A percentile compares a stretch with the other conserved stretches of the same genome.
These are phyloP conservation scores for Rhodotorula paludigena DNA, from an alignment of 768 basidiomycete genomes.

Conservation along the genomic window DNA sequence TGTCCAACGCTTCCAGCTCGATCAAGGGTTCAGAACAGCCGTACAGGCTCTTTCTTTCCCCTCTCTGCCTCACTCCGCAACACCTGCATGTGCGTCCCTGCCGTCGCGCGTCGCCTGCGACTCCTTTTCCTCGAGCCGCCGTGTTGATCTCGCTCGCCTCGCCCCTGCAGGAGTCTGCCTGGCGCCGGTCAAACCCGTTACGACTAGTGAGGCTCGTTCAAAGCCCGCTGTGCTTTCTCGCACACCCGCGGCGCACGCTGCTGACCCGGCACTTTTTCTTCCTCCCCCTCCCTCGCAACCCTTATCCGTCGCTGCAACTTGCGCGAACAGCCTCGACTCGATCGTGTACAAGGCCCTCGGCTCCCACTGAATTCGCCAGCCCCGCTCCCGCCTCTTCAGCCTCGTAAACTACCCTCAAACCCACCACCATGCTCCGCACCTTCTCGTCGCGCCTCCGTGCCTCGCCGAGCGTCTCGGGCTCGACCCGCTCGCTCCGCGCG, in stretches of 20 bases:
- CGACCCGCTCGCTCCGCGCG: conserved; percentile 14
- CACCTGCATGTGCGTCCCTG: background rate
- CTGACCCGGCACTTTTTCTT: background rate
- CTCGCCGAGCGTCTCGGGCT: conserved; percentile 3
- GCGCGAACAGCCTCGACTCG: conserved; percentile 13
- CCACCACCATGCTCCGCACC: conserved; percentile 36
- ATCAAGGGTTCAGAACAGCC: too few relatives aligned
- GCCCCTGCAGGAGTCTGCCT: too few relatives aligned
- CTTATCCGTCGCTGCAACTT: background rate
- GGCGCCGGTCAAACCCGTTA: conserved; percentile 1
- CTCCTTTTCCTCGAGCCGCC: background rate
- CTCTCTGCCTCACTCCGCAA: background rate
- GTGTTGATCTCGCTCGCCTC: too few relatives aligned
- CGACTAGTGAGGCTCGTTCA: background rate
- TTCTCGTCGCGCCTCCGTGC: conserved; percentile 29
- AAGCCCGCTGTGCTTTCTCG: too few relatives aligned
- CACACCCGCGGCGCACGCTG: background rate
- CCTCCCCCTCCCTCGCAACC: background rate
- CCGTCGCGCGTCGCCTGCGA: background rate
- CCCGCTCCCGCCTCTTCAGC: background rate
- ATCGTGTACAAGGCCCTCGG: conserved; percentile 32
- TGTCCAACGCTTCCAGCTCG: background rate
- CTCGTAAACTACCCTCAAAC: background rate
- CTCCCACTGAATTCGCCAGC: background rate
- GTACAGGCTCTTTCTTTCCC: too few relatives aligned